These are phyloP conservation scores for Histomonas meleagridis DNA, from an alignment of 208 protist genomes.

Conservation along the genomic window DNA sequence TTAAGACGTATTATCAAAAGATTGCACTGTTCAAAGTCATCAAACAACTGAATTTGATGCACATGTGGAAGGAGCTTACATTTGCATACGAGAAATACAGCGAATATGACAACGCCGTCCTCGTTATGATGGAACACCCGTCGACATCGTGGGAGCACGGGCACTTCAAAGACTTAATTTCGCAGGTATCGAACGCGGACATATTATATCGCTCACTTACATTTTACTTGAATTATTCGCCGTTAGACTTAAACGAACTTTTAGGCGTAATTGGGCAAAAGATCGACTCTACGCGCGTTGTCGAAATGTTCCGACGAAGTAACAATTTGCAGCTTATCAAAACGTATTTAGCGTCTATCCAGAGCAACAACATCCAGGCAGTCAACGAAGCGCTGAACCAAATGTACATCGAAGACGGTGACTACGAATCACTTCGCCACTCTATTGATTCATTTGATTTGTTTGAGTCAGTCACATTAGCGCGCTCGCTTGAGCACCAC, in stretches of 20 bases:
- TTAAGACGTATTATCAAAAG: slow-evolving; percentile 83
- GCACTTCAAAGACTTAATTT: slow-evolving; percentile 87
- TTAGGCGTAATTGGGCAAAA: slow-evolving; percentile 71
- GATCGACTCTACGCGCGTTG: slow-evolving; percentile 88
- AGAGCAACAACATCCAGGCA: slow-evolving; percentile 62
- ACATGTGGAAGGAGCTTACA: slow-evolving; percentile 79
- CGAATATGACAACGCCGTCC: slow-evolving; percentile 90
- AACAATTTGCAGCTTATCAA: slow-evolving; percentile 78
- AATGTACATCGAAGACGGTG: slow-evolving; percentile 93
- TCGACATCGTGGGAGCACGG: slow-evolving; percentile 84
- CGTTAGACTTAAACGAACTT: slow-evolving; percentile 77
- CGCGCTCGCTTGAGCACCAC: slow-evolving; percentile 83
- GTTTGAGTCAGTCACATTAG: slow-evolving; percentile 86
- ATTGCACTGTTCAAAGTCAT: slow-evolving; percentile 93
- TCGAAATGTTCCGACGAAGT: slow-evolving; percentile 65
- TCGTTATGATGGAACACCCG: slow-evolving; percentile 89
- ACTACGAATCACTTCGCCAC: slow-evolving; percentile 79
- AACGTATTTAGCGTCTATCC: slow-evolving; percentile 74
- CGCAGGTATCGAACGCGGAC: slow-evolving; percentile 81
- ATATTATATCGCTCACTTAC: slow-evolving; percentile 82
- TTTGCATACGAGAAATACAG: slow-evolving; percentile 89
- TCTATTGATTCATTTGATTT: slow-evolving; percentile 83
- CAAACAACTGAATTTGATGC: slow-evolving; percentile 70
- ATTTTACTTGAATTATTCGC: slow-evolving; percentile 82
- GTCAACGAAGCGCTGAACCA: slow-evolving; percentile 95